Base-by-base conservation (phyloP, 2,329 filamentous ascomycete species). In the Botrytis cinerea region DNA sequence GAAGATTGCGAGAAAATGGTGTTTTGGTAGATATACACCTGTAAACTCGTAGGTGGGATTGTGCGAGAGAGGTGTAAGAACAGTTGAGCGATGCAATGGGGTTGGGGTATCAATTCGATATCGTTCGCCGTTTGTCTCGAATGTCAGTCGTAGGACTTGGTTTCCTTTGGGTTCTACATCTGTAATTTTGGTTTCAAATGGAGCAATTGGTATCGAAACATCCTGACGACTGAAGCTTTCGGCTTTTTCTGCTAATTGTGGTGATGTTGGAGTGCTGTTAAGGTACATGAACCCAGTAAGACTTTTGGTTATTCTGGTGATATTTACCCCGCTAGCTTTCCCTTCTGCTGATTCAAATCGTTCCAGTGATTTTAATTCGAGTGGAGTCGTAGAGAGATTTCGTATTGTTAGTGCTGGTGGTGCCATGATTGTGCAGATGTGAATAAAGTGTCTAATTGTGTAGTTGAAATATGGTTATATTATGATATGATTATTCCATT, bases 91-190 rank as follows among this genome's bases (percentile, higher is more conserved):
- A 69, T 82, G 83, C 35, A 86, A 88, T 3, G 87, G 85, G 45
- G 91, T 90, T 0, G 92, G 92, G 32, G 90, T 87, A 79, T 95
- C 92, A 76, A 94, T 88, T 77, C 91, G 89, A 82, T 97, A 95
- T 73, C 84, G 84, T 76, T 91, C 87, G 18, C 85, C 85, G 71
- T 88, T 86, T 77, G 87, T 87, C 78, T 92, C 88, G 79, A 98
- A 91, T 1, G 90, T 93, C 73, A 98, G 84, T 48, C 93, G 91
- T 66, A 97, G 80, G 20, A 92, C 86, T 79, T 95, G 92, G 70
- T 87, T 87, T 20, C 82, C 86, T 59, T 88, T 86, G 7, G 87
- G 81, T 75, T 86, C 85, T 79, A 95, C 85, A 40, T 91, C 87
- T 1, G 92, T 92, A 57, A 84, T 84, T 75, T 86, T 85, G 14